Evolutionary conservation across 257 asterid species (phyloP).

Genomic region (Verbascum thapsus): DNA sequence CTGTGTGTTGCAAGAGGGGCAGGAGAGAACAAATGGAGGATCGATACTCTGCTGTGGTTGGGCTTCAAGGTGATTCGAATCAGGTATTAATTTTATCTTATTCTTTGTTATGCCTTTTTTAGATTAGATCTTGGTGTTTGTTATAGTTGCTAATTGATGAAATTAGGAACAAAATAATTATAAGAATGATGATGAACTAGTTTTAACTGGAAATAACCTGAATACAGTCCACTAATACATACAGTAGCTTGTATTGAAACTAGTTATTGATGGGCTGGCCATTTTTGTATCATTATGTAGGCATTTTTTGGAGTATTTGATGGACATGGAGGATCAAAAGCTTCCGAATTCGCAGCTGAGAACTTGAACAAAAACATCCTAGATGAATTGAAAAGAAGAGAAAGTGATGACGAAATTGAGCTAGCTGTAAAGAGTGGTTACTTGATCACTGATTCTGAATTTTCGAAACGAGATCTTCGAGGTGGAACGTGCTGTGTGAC

Average conservation of each 20-base stretch:
- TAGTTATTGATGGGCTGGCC: too few relatives aligned
- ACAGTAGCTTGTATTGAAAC: background rate
- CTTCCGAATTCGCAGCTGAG: constrained; percentile 72
- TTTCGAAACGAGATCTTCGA: constrained; percentile 53
- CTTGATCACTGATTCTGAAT: constrained; percentile 70
- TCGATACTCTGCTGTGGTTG: constrained; percentile 65
- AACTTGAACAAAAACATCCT: constrained; percentile 57
- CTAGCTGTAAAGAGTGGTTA: constrained; percentile 63
- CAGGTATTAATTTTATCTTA: constrained; percentile 50
- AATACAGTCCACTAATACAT: too few relatives aligned
- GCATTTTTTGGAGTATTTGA: constrained; percentile 74
- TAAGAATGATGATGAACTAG: too few relatives aligned
- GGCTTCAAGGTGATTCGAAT: constrained; percentile 54
- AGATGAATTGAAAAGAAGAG: constrained; percentile 43
- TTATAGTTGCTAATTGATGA: too few relatives aligned
- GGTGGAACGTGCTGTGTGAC: constrained; percentile 89
- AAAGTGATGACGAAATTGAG: constrained; percentile 21
- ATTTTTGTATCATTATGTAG: constrained; percentile 32
- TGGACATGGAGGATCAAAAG: constrained; percentile 82
- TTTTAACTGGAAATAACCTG: too few relatives aligned
- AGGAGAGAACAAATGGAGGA: constrained; percentile 84
- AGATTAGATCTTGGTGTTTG: too few relatives aligned
- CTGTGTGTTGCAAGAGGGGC: constrained; percentile 81
- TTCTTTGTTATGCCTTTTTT: background rate
- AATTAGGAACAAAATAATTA: too few relatives aligned